Percentiles rank a stretch among this genome's conserved stretches.
Conservation (phyloP, 768 basidiomycete genomes). For the Amyloporia xantha region DNA sequence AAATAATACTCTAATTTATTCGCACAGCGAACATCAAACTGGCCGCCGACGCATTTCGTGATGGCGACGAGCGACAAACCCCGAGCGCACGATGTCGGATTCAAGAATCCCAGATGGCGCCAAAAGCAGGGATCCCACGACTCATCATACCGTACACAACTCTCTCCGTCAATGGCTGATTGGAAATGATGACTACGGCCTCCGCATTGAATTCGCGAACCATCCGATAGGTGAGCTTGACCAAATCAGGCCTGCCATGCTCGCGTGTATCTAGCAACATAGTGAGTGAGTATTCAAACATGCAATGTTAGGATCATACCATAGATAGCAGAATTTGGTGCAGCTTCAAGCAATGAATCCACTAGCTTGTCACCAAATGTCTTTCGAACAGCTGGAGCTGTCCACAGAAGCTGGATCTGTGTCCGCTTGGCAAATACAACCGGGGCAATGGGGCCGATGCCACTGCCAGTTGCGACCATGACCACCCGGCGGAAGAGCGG, state of each 20-base stretch:
- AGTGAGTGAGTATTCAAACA: too few species aligned
- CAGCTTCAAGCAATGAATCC: constrained; percentile 41
- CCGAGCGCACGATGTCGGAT: too few species aligned
- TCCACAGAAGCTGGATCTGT: constrained; percentile 49
- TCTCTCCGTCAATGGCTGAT: constrained; percentile 40
- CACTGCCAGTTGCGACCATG: constrained; percentile 49
- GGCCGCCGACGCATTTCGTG: too few species aligned
- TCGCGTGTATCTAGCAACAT: constrained; percentile 18
- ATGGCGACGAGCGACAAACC: too few species aligned
- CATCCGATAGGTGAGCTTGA: constrained; percentile 24
- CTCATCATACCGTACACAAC: constrained; percentile 52
- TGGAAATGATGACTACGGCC: constrained; percentile 52
- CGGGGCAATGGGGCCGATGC: constrained; percentile 51
- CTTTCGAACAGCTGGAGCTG: constrained; percentile 47
- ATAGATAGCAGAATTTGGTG: constrained; percentile 47
- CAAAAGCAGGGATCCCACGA: constrained; percentile 48
- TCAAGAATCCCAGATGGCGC: constrained; percentile 52
- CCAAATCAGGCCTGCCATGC: constrained; percentile 27
- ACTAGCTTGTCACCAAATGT: constrained; percentile 55
- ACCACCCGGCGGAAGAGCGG: constrained; percentile 46
- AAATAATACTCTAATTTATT: too few species aligned
- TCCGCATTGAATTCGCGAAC: constrained; percentile 27
- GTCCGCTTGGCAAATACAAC: constrained; percentile 41
- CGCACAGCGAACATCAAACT: constrained; percentile 1
- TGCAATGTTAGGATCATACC: too few species aligned